A percentile compares a stretch with the other conserved stretches of the same genome.
These are phyloP conservation scores for Apiospora phragmitis DNA, from an alignment of 2,329 filamentous ascomycete species.

Conservation along the genomic window DNA sequence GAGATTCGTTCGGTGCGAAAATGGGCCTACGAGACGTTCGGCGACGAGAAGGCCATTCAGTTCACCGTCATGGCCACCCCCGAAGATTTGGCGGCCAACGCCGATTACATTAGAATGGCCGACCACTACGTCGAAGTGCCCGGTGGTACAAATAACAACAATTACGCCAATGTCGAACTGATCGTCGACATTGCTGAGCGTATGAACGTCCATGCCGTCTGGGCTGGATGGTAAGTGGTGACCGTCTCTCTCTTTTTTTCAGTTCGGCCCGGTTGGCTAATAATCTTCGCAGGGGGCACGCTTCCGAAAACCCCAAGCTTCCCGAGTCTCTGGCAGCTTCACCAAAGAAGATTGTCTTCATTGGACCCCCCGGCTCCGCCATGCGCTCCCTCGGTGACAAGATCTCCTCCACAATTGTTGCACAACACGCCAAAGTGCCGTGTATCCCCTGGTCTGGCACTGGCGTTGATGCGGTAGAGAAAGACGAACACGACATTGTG, in stretches of 20 bases:
- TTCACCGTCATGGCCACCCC: constrained; percentile 99
- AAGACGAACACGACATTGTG: constrained; percentile 84
- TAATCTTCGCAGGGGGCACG: constrained; percentile 71
- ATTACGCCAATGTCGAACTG: constrained; percentile 98
- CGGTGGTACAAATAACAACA: constrained; percentile 99
- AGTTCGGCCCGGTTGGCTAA: constrained; percentile 16
- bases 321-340: constrained; percentile 95
- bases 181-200: constrained; percentile 98
- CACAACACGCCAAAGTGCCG: constrained; percentile 92
- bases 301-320: constrained; percentile 96
- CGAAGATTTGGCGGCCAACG: constrained; percentile 95
- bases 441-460: constrained; percentile 99
- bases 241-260: not conserved
- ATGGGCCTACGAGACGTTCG: constrained; percentile 99
- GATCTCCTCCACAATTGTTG: constrained; percentile 98
- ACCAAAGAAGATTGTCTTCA: constrained; percentile 98
- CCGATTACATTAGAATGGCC: constrained; percentile 99
- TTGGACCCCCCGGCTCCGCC: constrained; percentile 93
- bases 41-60: constrained; percentile 96
- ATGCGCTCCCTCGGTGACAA: constrained; percentile 99
- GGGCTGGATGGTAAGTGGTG: constrained; percentile 86
- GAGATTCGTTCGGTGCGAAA: constrained; percentile 98
- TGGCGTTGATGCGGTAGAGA: constrained; percentile 77
- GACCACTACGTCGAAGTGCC: constrained; percentile 99
- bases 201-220: constrained; percentile 97